Evolutionary conservation across 2,329 filamentous ascomycete genomes (phyloP), one percentile per base, ranked within the genome.

Genomic region (Arthroderma sp.): DNA sequence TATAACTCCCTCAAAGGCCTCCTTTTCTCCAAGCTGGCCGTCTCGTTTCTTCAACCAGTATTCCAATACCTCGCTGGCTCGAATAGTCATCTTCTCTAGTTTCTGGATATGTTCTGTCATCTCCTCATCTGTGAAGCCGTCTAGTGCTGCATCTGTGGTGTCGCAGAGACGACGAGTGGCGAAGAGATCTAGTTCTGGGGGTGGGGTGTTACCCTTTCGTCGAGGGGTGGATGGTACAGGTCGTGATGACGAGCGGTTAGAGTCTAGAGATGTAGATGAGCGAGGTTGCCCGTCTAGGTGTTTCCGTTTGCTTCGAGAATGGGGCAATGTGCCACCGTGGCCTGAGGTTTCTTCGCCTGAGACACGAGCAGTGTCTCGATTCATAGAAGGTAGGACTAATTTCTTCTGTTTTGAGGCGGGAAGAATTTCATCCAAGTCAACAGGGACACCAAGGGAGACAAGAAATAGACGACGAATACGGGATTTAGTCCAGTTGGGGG

Each of bases 361-460:
- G 15, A 85, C 71, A 6, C 81, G 82, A 76, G 85, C 61, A 68
- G 74, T 55, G 70, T 78, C 60, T 72, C 79, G 54, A 73, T 79
- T 68, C 63, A 93, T 84, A 4, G 91, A 95, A 0, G 93, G 93
- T 1, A 98, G 80, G 3, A 98, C 81, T 17, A 98, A 84, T 70
- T 97, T 97, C 79, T 97, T 97, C 71, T 98, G 93, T 72, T 97
- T 97, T 11, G 88, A 95, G 0, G 91, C 91, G 0, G 93, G 93
- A 6, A 98, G 81, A 57, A 98, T 97, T 74, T 98, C 93, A 71
- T 98, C 93, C 0, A 98, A 79, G 66, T 98, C 93, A 47, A 98
- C 89, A 1, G 93, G 93, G 0, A 98, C 93, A 17, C 93, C 93
- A 0, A 98, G 81, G 1, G 91, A 96, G 56, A 98, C 91, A 43